Conservation (phyloP, 2,329 filamentous ascomycete genomes). For the Neobulgaria alba region DNA sequence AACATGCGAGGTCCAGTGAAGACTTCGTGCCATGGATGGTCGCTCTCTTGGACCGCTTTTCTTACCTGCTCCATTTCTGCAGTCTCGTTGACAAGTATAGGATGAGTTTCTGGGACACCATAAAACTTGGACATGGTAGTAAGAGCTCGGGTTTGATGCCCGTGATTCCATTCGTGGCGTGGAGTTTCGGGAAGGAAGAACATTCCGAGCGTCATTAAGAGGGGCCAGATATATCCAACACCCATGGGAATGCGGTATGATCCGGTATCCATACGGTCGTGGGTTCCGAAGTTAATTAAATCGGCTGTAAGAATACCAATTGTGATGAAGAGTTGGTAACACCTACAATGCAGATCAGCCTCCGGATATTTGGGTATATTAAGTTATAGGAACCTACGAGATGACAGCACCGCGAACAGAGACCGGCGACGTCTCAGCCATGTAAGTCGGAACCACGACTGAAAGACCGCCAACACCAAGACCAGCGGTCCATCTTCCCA, state of each 20-base stretch:
- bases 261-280: slow-evolving; percentile 29
- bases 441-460: slow-evolving; percentile 58
- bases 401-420: slow-evolving; percentile 57
- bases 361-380: background rate
- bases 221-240: slow-evolving; percentile 43
- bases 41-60: background rate
- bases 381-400: slow-evolving; percentile 28
- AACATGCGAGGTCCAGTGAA: slow-evolving; percentile 50
- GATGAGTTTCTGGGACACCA: background rate
- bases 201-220: slow-evolving; percentile 45
- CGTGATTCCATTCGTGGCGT: slow-evolving; percentile 32
- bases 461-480: slow-evolving; percentile 60
- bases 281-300: slow-evolving; percentile 43
- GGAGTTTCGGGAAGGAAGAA: slow-evolving; percentile 48
- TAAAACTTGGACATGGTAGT: background rate
- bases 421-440: slow-evolving; percentile 53
- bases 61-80: background rate
- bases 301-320: slow-evolving; percentile 55
- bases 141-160: background rate
- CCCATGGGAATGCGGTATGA: slow-evolving; percentile 58
- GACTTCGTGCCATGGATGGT: slow-evolving; percentile 44
- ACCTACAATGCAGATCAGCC: background rate
- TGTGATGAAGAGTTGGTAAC: slow-evolving; percentile 69
- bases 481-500: slow-evolving; percentile 58
- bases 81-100: background rate